Conservation (phyloP, 225 moss, liverwort and hornwort species). For the Marchantia paleacea region DNA sequence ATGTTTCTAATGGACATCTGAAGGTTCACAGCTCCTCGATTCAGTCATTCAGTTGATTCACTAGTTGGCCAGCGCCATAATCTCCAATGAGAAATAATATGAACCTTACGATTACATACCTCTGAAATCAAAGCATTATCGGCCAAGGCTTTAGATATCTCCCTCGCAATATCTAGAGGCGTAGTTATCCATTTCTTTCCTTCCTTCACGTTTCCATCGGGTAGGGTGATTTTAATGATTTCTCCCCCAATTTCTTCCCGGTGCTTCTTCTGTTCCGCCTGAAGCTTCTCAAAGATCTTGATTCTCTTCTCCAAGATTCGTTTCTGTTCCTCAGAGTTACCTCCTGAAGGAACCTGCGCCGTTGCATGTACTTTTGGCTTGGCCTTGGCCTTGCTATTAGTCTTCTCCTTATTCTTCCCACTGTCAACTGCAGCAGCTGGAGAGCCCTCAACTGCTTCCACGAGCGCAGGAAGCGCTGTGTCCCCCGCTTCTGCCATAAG, state of each 20-base stretch:
- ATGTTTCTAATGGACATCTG: too few species aligned
- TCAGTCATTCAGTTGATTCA: too few species aligned
- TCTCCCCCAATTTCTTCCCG: constrained; percentile 64
- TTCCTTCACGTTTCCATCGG: constrained; percentile 74
- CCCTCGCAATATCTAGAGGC: constrained; percentile 70
- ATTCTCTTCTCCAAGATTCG: constrained; percentile 54
- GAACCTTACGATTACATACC: constrained; percentile 25
- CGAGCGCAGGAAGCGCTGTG: constrained; percentile 13
- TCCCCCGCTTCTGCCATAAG: constrained; percentile 12
- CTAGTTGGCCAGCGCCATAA: too few species aligned
- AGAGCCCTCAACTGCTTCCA: not conserved
- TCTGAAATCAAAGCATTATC: constrained; percentile 77
- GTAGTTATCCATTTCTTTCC: constrained; percentile 86
- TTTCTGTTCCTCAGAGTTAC: constrained; percentile 19
- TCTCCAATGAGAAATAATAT: too few species aligned
- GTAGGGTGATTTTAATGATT: constrained; percentile 62
- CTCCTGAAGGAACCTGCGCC: not conserved
- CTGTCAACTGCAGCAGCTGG: not conserved
- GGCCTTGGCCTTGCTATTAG: not conserved
- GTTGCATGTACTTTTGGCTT: constrained; percentile 4
- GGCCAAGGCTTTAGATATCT: constrained; percentile 69
- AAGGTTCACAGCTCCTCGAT: too few species aligned
- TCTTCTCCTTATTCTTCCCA: not conserved
- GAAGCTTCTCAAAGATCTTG: constrained; percentile 52
- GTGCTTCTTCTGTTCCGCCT: constrained; percentile 47